phyloP scores from a whole-genome alignment of 345 rosid species.

The Eucalyptus cloeziana region DNA sequence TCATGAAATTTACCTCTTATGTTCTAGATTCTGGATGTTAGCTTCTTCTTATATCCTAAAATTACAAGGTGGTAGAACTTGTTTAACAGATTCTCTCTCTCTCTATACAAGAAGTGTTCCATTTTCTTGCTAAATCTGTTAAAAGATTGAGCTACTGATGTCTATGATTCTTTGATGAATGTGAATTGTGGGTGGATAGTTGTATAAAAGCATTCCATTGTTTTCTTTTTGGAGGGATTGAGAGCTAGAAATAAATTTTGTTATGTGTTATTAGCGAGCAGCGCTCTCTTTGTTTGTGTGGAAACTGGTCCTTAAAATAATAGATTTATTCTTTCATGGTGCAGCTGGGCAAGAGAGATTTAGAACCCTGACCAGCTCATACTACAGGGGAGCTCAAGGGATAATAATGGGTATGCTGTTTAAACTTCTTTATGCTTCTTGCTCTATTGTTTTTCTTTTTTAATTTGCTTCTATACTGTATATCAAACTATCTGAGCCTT shows the following conservation, averaged over 20 bases:
- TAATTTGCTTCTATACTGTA: neutral
- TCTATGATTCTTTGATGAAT: neutral
- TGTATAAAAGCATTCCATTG: neutral
- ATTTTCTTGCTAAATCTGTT: neutral
- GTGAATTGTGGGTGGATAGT: neutral
- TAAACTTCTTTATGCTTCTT: neutral
- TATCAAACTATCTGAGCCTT: neutral
- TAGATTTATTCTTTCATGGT: neutral
- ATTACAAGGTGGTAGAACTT: neutral
- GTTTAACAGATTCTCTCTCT: neutral
- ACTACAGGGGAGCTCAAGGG: constrained; percentile 98
- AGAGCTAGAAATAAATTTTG: neutral
- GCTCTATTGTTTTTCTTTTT: neutral
- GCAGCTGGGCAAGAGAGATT: constrained; percentile 99
- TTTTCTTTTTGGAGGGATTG: neutral
- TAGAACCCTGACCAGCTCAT: constrained; percentile 86
- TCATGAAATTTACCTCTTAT: neutral
- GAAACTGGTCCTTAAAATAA: neutral
- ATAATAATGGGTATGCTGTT: constrained; percentile 64
- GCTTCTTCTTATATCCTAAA: neutral
- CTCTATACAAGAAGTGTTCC: neutral
- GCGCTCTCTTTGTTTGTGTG: neutral
- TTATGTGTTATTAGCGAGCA: neutral
- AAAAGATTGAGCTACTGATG: neutral
- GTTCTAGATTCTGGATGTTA: neutral